A percentile compares a stretch with the other conserved stretches of the same genome.
Conservation (phyloP, 2,329 filamentous ascomycete species). For the Sporothrix brasiliensis region DNA sequence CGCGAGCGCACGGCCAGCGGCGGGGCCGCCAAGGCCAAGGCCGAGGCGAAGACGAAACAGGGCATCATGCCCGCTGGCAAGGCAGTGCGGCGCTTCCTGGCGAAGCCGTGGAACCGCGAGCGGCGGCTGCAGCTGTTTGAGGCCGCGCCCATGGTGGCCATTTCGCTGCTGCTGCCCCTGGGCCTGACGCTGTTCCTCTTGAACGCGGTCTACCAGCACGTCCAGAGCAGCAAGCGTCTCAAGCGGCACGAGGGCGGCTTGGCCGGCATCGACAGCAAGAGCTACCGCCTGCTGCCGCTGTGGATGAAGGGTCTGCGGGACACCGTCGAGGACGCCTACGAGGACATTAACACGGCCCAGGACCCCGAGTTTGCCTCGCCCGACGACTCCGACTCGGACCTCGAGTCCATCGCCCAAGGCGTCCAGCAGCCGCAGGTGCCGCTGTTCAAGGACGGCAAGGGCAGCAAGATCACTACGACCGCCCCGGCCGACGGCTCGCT, state of each 20-base stretch:
- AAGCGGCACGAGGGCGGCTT: slow-evolving; percentile 72
- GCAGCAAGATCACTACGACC: slow-evolving; percentile 33
- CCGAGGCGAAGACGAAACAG: slow-evolving; percentile 1
- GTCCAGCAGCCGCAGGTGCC: slow-evolving; percentile 11
- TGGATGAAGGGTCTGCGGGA: slow-evolving; percentile 74
- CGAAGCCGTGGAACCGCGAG: slow-evolving; percentile 32
- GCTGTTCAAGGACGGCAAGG: not conserved
- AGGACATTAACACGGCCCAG: slow-evolving; percentile 69
- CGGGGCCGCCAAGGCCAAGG: slow-evolving; percentile 22
- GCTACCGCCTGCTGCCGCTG: slow-evolving; percentile 76
- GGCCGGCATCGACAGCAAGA: slow-evolving; percentile 66
- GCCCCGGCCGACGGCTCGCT: slow-evolving; percentile 59
- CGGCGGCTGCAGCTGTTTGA: slow-evolving; percentile 31
- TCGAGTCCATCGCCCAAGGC: slow-evolving; percentile 41
- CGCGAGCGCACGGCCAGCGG: slow-evolving; percentile 17
- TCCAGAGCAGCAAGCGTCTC: slow-evolving; percentile 74
- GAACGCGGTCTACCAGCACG: slow-evolving; percentile 76
- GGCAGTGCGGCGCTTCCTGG: slow-evolving; percentile 30
- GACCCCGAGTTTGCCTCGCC: slow-evolving; percentile 70
- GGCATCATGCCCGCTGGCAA: not conserved
- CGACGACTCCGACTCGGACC: slow-evolving; percentile 45
- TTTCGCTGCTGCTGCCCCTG: slow-evolving; percentile 73
- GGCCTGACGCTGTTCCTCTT: slow-evolving; percentile 70
- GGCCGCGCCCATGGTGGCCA: slow-evolving; percentile 57
- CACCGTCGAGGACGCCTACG: slow-evolving; percentile 76